Conservation (phyloP, 208 protist species). For the Trypanosoma mega region DNA sequence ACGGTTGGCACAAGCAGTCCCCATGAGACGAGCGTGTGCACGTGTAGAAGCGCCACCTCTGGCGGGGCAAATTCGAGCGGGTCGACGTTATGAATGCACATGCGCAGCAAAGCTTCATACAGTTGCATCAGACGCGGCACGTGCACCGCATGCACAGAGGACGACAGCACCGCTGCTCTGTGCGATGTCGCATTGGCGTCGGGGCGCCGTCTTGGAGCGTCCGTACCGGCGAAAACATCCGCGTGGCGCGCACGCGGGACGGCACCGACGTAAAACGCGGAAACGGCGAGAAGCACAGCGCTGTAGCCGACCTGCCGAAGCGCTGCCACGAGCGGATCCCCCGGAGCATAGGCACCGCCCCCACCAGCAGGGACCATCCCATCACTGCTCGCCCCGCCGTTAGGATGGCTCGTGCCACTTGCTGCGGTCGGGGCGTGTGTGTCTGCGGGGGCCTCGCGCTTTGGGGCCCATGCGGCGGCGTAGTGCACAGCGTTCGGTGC, state of each 20-base stretch:
- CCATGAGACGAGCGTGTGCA: conserved; percentile 72
- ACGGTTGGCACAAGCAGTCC: conserved; percentile 58
- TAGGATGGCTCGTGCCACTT: no score
- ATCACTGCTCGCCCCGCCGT: no score
- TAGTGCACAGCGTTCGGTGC: conserved; percentile 67
- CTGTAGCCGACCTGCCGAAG: conserved; percentile 61
- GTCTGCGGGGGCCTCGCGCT: conserved; percentile 1
- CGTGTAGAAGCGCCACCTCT: conserved; percentile 55
- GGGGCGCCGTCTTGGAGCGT: background rate
- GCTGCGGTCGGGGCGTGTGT: background rate
- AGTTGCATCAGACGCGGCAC: conserved; percentile 46
- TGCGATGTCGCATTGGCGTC: conserved; percentile 62
- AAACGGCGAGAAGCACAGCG: conserved; percentile 74
- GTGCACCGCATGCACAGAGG: conserved; percentile 53
- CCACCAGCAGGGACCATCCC: no score
- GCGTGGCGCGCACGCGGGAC: conserved; percentile 65
- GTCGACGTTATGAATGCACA: conserved; percentile 66
- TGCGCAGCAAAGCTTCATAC: conserved; percentile 66
- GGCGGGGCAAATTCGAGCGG: conserved; percentile 65
- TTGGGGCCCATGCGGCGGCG: conserved; percentile 53
- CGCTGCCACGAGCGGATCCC: conserved; percentile 49
- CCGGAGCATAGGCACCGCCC: no score
- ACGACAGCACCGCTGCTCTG: conserved; percentile 63
- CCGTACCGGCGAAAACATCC: conserved; percentile 42
- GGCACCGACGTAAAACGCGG: conserved; percentile 77